These are phyloP conservation scores for Hymenoscyphus fraxineus DNA, from an alignment of 2,329 filamentous ascomycete genomes.

Conservation along the genomic window DNA sequence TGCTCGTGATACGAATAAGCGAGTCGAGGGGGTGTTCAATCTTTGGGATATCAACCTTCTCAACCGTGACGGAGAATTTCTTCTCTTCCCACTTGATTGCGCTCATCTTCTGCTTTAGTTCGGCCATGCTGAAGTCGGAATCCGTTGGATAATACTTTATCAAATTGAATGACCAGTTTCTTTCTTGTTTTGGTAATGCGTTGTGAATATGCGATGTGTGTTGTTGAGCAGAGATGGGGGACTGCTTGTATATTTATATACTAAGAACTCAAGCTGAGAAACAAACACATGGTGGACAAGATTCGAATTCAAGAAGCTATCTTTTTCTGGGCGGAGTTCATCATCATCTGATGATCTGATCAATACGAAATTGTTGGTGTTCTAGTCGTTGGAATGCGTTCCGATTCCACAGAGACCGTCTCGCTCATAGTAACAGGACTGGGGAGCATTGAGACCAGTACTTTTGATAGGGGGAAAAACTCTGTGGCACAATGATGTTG, in stretches of 20 bases:
- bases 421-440: not conserved
- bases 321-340: not conserved
- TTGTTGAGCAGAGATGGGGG: not conserved
- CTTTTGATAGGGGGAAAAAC: not conserved
- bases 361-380: not conserved
- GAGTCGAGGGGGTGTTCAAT: slow-evolving; percentile 43
- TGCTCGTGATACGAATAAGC: slow-evolving; percentile 45
- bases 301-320: not conserved
- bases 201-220: not conserved
- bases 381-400: not conserved
- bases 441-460: not conserved
- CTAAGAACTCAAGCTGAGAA: not conserved
- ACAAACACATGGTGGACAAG: not conserved
- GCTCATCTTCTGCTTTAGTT: slow-evolving; percentile 14
- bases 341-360: not conserved
- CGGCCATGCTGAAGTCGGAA: not conserved
- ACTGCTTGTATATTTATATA: not conserved
- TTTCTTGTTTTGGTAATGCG: not conserved
- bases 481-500: not conserved
- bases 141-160: not conserved
- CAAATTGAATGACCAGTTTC: not conserved
- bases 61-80: slow-evolving; percentile 52
- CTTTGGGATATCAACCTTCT: slow-evolving; percentile 41
- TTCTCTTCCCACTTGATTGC: slow-evolving; percentile 19
- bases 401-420: not conserved